A percentile compares a stretch with the other conserved stretches of the same genome.
These are phyloP conservation scores for Lentinula aciculospora DNA, from an alignment of 768 basidiomycete species.

Conservation along the genomic window DNA sequence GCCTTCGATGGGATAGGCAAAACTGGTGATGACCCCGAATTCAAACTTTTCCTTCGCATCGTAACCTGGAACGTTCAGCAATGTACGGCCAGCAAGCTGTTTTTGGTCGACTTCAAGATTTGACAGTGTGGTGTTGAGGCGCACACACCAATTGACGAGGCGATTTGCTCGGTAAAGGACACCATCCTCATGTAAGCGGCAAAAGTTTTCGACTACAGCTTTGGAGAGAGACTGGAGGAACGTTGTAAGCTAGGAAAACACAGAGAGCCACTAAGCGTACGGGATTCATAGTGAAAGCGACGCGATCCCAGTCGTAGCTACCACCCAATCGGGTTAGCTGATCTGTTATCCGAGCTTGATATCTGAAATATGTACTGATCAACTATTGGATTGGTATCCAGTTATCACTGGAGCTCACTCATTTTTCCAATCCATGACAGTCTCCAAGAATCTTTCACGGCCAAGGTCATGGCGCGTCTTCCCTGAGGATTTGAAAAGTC, in stretches of 20 bases:
- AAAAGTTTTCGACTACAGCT: slow-evolving; percentile 91
- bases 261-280: slow-evolving; percentile 31
- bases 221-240: slow-evolving; percentile 57
- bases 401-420: slow-evolving; percentile 53
- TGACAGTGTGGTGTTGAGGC: slow-evolving; percentile 94
- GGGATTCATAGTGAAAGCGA: slow-evolving; percentile 93
- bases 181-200: slow-evolving; percentile 85
- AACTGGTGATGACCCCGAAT: slow-evolving; percentile 95
- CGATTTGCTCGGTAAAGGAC: slow-evolving; percentile 93
- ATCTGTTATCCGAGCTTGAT: slow-evolving; percentile 87
- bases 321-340: slow-evolving; percentile 87
- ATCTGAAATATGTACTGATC: slow-evolving; percentile 40
- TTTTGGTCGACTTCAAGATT: slow-evolving; percentile 99
- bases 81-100: slow-evolving; percentile 75
- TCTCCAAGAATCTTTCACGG: slow-evolving; percentile 83
- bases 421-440: slow-evolving; percentile 95
- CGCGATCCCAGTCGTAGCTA: slow-evolving; percentile 91
- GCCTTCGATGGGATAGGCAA: slow-evolving; percentile 86
- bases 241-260: not conserved
- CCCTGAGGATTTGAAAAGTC: slow-evolving; percentile 77
- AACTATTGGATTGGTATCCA: not conserved
- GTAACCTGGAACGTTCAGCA: slow-evolving; percentile 91
- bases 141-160: slow-evolving; percentile 97
- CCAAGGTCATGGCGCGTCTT: slow-evolving; percentile 92
- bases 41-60: slow-evolving; percentile 94